Evolutionary conservation across 139 green algal genomes (phyloP).

Genomic region (Dunaliella sp.): DNA sequence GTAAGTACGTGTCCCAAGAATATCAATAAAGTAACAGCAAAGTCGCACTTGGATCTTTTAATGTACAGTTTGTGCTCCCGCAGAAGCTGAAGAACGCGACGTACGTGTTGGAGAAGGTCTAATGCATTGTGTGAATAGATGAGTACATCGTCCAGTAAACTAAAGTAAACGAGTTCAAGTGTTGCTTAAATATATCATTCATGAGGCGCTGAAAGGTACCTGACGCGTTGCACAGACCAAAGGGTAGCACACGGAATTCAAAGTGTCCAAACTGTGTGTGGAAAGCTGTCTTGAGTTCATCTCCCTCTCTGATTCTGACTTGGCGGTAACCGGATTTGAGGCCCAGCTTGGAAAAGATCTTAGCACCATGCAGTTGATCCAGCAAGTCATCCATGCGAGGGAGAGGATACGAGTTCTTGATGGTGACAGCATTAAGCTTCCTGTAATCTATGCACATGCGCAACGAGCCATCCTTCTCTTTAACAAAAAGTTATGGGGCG

Average conservation of each 20-base stretch:
- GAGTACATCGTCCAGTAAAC: neutral
- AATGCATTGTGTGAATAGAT: neutral
- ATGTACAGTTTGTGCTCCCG: no score
- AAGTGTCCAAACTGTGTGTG: conserved; percentile 33
- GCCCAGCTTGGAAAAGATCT: conserved; percentile 38
- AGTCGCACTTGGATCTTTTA: no score
- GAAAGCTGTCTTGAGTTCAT: conserved; percentile 25
- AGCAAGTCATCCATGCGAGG: conserved; percentile 47
- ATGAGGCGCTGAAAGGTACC: conserved; percentile 49
- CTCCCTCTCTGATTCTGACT: neutral
- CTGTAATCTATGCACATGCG: neutral
- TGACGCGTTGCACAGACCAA: conserved; percentile 58
- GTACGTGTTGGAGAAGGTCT: no score
- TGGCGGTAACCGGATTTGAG: conserved; percentile 33
- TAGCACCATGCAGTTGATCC: conserved; percentile 28
- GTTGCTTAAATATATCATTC: conserved; percentile 12
- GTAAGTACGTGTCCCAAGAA: no score
- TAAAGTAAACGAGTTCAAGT: conserved; percentile 3
- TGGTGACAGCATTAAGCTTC: neutral
- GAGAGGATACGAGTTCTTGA: conserved; percentile 35
- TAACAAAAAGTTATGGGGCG: conserved; percentile 15
- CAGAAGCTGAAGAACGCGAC: no score
- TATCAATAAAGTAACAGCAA: no score
- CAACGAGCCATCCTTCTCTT: neutral
- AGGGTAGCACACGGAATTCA: conserved; percentile 36